A percentile compares a stretch with the other conserved stretches of the same genome.
phyloP scores from a whole-genome alignment of 2,329 filamentous ascomycete species.

The Amylocarpus encephaloides region DNA sequence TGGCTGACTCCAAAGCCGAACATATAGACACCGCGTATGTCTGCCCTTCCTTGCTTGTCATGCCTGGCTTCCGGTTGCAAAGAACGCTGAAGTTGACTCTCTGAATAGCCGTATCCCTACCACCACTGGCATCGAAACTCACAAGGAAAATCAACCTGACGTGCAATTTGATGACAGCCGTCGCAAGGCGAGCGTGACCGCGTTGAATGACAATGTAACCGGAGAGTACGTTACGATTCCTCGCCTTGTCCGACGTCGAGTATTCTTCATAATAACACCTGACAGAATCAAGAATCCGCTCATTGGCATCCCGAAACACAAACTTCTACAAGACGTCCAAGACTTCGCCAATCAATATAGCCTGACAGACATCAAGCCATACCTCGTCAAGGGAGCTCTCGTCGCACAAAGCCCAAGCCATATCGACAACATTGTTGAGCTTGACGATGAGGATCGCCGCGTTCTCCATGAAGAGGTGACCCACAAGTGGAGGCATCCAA shows the following conservation, averaged over 20 bases:
- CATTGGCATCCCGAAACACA: conserved; percentile 43
- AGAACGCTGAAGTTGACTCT: neutral
- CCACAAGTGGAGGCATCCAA: conserved; percentile 62
- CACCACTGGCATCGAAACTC: conserved; percentile 8
- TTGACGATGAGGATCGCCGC: conserved; percentile 30
- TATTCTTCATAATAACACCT: neutral
- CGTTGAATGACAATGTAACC: conserved; percentile 20
- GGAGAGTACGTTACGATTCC: conserved; percentile 20
- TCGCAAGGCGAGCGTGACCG: conserved; percentile 19
- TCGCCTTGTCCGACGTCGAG: neutral
- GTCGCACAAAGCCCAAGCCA: conserved; percentile 33
- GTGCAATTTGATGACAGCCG: conserved; percentile 7
- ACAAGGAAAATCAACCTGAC: conserved; percentile 3
- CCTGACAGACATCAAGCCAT: conserved; percentile 36
- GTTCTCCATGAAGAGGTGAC: conserved; percentile 46
- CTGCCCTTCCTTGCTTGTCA: neutral
- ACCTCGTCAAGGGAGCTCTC: conserved; percentile 32
- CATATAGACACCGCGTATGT: neutral
- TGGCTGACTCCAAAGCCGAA: neutral
- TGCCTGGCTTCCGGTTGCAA: neutral
- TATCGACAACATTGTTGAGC: conserved; percentile 17
- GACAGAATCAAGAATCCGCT: conserved; percentile 50
- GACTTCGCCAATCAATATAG: conserved; percentile 53
- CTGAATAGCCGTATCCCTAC: neutral
- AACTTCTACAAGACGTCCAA: conserved; percentile 48